Base-by-base conservation (phyloP, 73 alveolate genomes). In the Stentor roeselii region DNA sequence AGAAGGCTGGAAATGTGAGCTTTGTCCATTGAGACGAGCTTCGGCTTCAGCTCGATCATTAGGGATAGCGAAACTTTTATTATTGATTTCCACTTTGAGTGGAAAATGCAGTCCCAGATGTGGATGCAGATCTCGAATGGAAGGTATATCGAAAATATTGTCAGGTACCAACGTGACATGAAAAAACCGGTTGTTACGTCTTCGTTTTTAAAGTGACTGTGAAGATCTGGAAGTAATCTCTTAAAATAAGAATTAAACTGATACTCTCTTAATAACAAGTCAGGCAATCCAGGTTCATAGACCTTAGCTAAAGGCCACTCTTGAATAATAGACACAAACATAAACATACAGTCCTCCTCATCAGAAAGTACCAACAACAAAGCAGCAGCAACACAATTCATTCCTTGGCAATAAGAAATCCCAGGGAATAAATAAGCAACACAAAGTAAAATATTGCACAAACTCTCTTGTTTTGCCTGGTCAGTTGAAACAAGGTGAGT, bases 231-330 rank as follows among this genome's bases (percentile, higher is more conserved):
- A 6, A 50, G 6, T 11, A 50, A 21, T 50, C 21, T 50, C 67
- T 50, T 50, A 50, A 21, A 6, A 50, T 50, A 50, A 50, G 21
- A 50, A 50, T 50, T 50, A 50, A 11, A 50, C 67, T 50, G 67
- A 21, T 50, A 50, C 67, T 50, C 67, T 21, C 67, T 50, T 11
- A 50, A 21, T 50, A 50, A 21, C 67, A 50, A 50, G 21, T 50
- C 67, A 6, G 67, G 67, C 67, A 50, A 21, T 50, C 67, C 67
- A 50, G 67, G 67, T 50, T 50, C 67, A 50, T 11, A 50, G 21
- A 50, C 67, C 21, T 50, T 50, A 11, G 6, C 67, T 50, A 50
- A 50, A 50, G 6, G 30, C 67, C 67, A 50, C 6, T 50, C 21
- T 21, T 50, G 6, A 50, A 50, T 50, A 6, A 50, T 50, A 50